Percentiles rank a stretch among this genome's conserved stretches.
phyloP scores from a whole-genome alignment of 495 filamentous ascomycete species.

The Bathelium albidoporum region DNA sequence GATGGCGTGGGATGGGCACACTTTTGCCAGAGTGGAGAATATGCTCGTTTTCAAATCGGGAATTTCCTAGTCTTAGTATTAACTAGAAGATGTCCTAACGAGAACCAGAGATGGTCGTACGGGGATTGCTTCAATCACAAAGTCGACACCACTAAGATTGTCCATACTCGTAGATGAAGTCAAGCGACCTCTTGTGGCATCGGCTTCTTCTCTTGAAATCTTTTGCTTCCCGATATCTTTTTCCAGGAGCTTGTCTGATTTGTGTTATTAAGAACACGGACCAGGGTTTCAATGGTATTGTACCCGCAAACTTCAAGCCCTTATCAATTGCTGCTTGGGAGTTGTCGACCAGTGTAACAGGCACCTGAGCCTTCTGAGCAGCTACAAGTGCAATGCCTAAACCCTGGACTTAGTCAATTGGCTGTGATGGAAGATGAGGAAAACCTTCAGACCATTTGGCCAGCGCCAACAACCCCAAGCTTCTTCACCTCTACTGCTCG shows the following conservation, averaged over 20 bases:
- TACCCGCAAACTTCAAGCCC: constrained; percentile 82
- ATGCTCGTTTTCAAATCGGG: constrained; percentile 74
- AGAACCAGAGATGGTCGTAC: constrained; percentile 12
- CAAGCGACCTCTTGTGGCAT: constrained; percentile 57
- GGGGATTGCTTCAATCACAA: constrained; percentile 94
- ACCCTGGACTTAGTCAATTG: constrained; percentile 49
- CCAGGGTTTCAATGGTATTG: neutral
- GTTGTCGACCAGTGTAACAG: constrained; percentile 78
- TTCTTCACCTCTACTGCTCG: constrained; percentile 67
- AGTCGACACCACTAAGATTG: constrained; percentile 75
- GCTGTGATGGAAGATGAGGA: neutral
- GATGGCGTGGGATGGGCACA: constrained; percentile 78
- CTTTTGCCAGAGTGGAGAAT: constrained; percentile 72
- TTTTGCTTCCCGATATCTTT: constrained; percentile 83
- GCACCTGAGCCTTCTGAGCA: constrained; percentile 70
- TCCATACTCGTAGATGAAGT: constrained; percentile 62
- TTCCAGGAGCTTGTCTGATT: constrained; percentile 72
- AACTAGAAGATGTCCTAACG: neutral
- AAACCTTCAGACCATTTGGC: constrained; percentile 67
- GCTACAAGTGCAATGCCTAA: constrained; percentile 94
- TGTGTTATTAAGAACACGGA: neutral
- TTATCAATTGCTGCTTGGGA: constrained; percentile 84
- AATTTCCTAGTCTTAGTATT: constrained; percentile 48
- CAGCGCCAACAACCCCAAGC: constrained; percentile 87
- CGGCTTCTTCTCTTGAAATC: constrained; percentile 68